Conservation (phyloP, 2,329 filamentous ascomycete genomes). For the Didymella pinodella region DNA sequence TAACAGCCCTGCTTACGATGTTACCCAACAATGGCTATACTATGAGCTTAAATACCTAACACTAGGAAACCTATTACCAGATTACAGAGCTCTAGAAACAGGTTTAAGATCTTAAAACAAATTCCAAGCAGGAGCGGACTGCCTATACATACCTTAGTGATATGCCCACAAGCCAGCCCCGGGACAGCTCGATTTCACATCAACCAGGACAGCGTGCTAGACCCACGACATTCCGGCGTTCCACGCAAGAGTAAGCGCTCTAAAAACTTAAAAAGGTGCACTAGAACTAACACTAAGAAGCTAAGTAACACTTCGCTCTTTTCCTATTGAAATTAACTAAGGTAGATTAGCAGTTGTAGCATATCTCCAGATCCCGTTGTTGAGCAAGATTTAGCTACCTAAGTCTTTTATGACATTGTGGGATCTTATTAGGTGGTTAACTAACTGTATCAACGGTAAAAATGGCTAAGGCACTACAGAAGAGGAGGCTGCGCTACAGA, state of each 20-base stretch:
- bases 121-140: too few relatives aligned
- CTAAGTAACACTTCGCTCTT: neutral
- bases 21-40: too few relatives aligned
- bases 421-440: neutral
- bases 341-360: neutral
- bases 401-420: neutral
- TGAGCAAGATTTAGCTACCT: neutral
- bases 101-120: too few relatives aligned
- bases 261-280: neutral
- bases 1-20: too few relatives aligned
- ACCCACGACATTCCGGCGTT: neutral
- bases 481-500: neutral
- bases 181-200: neutral
- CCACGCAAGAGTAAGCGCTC: neutral
- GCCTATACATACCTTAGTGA: too few relatives aligned
- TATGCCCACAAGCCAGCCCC: too few relatives aligned
- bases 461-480: neutral
- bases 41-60: too few relatives aligned
- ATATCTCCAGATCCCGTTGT: neutral
- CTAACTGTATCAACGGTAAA: neutral
- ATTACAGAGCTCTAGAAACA: too few relatives aligned
- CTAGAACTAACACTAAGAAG: slow-evolving; percentile 1
- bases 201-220: neutral
- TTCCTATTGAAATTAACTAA: neutral
- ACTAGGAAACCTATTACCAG: too few relatives aligned